Conservation (phyloP, 192 early-diverging fungal species). For the Entomortierella lignicola region DNA sequence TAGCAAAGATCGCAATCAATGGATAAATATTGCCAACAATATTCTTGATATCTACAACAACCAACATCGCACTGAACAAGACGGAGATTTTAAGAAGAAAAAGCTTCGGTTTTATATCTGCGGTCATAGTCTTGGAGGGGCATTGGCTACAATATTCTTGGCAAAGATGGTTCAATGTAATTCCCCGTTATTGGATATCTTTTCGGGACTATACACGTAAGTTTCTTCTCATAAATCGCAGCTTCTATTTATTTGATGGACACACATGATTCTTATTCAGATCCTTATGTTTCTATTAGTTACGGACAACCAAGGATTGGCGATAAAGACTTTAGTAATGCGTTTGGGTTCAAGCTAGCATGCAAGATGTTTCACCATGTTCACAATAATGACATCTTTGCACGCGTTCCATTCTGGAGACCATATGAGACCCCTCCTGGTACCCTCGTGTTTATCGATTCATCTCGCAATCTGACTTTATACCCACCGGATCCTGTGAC, state of each 20-base stretch:
- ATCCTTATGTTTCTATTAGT: conserved; percentile 2
- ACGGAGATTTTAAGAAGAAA: conserved; percentile 38
- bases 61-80: conserved; percentile 32
- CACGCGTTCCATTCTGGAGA: conserved; percentile 50
- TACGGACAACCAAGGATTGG: conserved; percentile 64
- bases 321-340: conserved; percentile 62
- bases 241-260: too few relatives aligned
- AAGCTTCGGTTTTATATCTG: conserved; percentile 61
- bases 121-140: conserved; percentile 66
- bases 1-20: conserved; percentile 34
- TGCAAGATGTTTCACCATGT: conserved; percentile 69
- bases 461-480: conserved; percentile 55
- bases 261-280: too few relatives aligned
- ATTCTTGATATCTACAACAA: conserved; percentile 54
- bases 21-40: conserved; percentile 40
- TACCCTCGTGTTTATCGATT: conserved; percentile 65
- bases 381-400: conserved; percentile 63
- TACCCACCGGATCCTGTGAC: conserved; percentile 65
- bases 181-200: conserved; percentile 58
- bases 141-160: conserved; percentile 61
- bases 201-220: conserved; percentile 65
- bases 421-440: conserved; percentile 65
- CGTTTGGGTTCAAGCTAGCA: conserved; percentile 57
- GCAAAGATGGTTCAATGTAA: conserved; percentile 65
- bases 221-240: neutral